Evolutionary conservation across 768 basidiomycete species (phyloP).

Genomic region (Boletus rufocinnamomeus): DNA sequence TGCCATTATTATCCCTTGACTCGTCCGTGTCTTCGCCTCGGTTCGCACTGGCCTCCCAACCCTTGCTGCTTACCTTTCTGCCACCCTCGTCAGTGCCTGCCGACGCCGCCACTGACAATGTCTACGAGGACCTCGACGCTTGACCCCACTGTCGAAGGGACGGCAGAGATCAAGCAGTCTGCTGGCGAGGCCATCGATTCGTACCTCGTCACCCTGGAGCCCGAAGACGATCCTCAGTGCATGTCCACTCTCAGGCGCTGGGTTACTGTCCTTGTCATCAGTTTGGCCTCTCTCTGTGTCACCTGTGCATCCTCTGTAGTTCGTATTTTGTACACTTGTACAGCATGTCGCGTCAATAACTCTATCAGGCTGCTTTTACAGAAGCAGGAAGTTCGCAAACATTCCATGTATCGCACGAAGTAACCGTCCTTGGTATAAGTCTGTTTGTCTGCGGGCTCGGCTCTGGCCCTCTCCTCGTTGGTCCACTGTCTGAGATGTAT

Average conservation of each 20-base stretch:
- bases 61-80: background rate
- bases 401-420: constrained; percentile 55
- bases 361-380: constrained; percentile 56
- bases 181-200: constrained; percentile 7
- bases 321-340: constrained; percentile 22
- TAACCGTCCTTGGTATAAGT: constrained; percentile 50
- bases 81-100: background rate
- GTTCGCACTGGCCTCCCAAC: background rate
- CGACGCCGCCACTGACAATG: background rate
- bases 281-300: constrained; percentile 49
- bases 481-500: constrained; percentile 44
- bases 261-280: constrained; percentile 49
- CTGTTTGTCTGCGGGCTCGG: constrained; percentile 46
- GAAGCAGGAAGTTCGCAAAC: constrained; percentile 56
- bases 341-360: background rate
- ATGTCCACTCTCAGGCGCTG: constrained; percentile 47
- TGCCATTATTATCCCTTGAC: constrained; percentile 9
- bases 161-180: constrained; percentile 1
- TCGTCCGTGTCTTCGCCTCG: background rate
- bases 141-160: constrained; percentile 11
- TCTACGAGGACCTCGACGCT: constrained; percentile 10
- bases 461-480: constrained; percentile 38
- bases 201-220: constrained; percentile 41
- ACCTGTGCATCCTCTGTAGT: constrained; percentile 61
- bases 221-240: constrained; percentile 44